Conservation (phyloP, 106 monocot genomes). For the Apostasia shenzhenica region DNA sequence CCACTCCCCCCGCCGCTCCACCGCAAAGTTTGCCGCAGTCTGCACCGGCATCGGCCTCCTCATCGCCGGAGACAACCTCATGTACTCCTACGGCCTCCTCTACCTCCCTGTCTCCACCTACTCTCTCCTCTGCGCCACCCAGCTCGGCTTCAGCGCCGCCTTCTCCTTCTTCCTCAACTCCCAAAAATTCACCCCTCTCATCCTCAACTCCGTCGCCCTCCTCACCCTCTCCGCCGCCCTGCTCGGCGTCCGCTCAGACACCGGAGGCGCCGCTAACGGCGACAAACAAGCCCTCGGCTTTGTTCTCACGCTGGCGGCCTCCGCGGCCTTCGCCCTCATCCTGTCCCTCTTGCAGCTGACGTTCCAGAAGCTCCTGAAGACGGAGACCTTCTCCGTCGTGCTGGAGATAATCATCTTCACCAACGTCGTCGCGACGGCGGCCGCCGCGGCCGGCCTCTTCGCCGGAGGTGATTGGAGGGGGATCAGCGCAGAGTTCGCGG, state of each 20-base stretch:
- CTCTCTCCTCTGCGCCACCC: slow-evolving; percentile 27
- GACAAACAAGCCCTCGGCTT: slow-evolving; percentile 19
- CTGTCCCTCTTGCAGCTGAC: slow-evolving; percentile 27
- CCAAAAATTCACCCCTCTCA: slow-evolving; percentile 27
- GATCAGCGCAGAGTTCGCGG: slow-evolving; percentile 15
- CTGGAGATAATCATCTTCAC: slow-evolving; percentile 19
- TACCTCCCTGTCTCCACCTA: slow-evolving; percentile 34
- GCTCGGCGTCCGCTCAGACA: slow-evolving; percentile 14
- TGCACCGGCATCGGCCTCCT: slow-evolving; percentile 21
- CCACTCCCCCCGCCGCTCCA: not conserved
- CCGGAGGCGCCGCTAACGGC: not conserved
- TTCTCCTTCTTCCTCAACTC: slow-evolving; percentile 31
- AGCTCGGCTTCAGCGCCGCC: slow-evolving; percentile 28
- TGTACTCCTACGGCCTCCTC: slow-evolving; percentile 35
- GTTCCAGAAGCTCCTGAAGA: slow-evolving; percentile 23
- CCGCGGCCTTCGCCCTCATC: slow-evolving; percentile 21
- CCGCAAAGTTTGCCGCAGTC: slow-evolving; percentile 8
- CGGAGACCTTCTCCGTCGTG: slow-evolving; percentile 21
- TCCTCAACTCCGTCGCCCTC: slow-evolving; percentile 34
- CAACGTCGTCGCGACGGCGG: slow-evolving; percentile 4
- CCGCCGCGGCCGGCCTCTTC: slow-evolving; percentile 18
- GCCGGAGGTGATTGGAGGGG: slow-evolving; percentile 27
- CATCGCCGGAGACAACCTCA: slow-evolving; percentile 18
- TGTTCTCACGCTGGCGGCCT: slow-evolving; percentile 17
- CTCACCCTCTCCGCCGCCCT: slow-evolving; percentile 33